Percentiles rank a stretch among this genome's conserved stretches.
These are phyloP conservation scores for Nicotiana undulata DNA, from an alignment of 257 asterid genomes.

Conservation along the genomic window DNA sequence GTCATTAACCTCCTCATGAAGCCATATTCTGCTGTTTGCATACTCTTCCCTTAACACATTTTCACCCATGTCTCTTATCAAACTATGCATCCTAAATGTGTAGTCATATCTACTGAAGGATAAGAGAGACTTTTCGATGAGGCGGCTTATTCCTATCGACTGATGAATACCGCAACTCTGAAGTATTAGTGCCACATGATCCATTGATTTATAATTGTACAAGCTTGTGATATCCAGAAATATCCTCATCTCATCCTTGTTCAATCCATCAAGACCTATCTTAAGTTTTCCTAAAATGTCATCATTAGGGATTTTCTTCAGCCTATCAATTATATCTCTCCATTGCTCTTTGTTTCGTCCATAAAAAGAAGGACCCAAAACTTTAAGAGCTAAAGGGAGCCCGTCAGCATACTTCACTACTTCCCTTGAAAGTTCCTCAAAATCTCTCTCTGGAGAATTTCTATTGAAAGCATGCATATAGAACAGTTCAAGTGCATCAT, in stretches of 20 bases:
- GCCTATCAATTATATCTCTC: neutral
- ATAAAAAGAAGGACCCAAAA: conserved; percentile 3
- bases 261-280: neutral
- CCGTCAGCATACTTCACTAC: neutral
- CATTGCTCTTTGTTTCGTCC: neutral
- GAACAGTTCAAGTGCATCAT: neutral
- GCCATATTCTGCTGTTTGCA: neutral
- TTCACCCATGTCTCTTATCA: neutral
- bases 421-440: neutral
- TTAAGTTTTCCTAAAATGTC: neutral
- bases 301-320: neutral
- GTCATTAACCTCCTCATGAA: neutral
- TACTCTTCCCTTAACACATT: neutral
- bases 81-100: neutral
- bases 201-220: too few relatives aligned
- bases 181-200: neutral
- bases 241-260: neutral
- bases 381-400: conserved; percentile 13
- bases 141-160: neutral
- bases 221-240: neutral
- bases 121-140: neutral
- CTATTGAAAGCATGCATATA: neutral
- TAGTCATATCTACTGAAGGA: neutral
- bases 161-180: neutral
- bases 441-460: neutral